Base-by-base conservation (phyloP, 164 flowering plant species). In the Platanus orientalis region DNA sequence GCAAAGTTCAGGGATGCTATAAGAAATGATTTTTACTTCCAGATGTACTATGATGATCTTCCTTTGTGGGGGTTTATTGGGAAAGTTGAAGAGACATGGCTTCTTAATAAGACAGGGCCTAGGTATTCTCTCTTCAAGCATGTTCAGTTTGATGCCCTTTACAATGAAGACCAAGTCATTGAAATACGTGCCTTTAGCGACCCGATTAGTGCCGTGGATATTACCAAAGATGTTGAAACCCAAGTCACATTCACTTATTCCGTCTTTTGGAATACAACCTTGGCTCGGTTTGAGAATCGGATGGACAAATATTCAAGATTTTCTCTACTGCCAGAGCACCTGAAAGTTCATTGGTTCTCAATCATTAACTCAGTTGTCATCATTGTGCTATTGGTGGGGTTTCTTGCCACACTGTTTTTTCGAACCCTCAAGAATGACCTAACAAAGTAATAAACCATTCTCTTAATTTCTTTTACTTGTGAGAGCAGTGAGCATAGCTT, bases 61-160 rank as follows among this genome's bases (percentile, higher is more conserved):
- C 92, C 94, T 7, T 54, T 87, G 14, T 92, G 98, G 98, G 98
- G 86, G 0, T 89, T 77, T 70, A 48, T 92, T 44, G 98, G 96
- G 47, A 92, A 85, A 77, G 65, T 81, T 54, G 95, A 86, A 48
- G 73, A 76, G 0, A 66, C 60, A 21, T 73, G 47, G 76, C 30
- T 26, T 7, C 51, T 10, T 34, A 58, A 69, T 53, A 69, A 65
- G 20, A 64, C 73, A 29, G 65, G 69, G 32, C 57, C 70, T n/a
- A 75, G 74, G 52, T 84, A 82, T 75, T 85, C 62, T 74, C 79
- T 92, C n/a, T 86, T 88, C 71, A 85, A 57, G 40, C 87, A 86
- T 73, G 76, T 92, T 47, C 78, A 78, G 42, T 89, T 89, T 73
- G 73, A 79, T 74, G 80, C 66, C 60, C 72, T 84, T 66, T 88